phyloP scores from a whole-genome alignment of 495 filamentous ascomycete genomes.

The Talaromyces nanjingensis region DNA sequence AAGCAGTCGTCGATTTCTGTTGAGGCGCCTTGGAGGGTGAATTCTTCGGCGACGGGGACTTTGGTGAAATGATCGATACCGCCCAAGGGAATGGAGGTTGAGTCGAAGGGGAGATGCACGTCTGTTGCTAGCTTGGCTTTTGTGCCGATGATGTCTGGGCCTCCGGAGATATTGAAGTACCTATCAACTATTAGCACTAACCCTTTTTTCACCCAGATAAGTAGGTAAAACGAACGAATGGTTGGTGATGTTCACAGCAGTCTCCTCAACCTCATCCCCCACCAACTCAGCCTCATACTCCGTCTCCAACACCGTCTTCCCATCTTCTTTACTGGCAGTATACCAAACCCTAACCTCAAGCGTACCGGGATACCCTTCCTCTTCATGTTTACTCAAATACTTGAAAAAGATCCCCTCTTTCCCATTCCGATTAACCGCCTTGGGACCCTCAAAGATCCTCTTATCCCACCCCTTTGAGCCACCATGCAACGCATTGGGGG shows the following conservation, averaged over 20 bases:
- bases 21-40: constrained; percentile 57
- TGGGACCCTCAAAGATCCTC: constrained; percentile 71
- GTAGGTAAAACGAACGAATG: constrained; percentile 63
- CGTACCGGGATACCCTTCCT: constrained; percentile 81
- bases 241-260: constrained; percentile 85
- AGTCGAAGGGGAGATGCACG: constrained; percentile 67
- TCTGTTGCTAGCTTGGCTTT: constrained; percentile 62
- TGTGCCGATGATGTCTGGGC: constrained; percentile 66
- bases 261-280: constrained; percentile 71
- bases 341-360: constrained; percentile 76
- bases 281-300: constrained; percentile 87
- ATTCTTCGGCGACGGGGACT: constrained; percentile 48
- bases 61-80: constrained; percentile 43
- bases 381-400: constrained; percentile 64
- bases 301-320: constrained; percentile 63
- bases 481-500: constrained; percentile 74
- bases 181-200: constrained; percentile 40
- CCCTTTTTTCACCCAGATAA: too few species aligned
- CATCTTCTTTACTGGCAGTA: constrained; percentile 60
- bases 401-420: constrained; percentile 72
- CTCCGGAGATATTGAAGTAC: constrained; percentile 80
- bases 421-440: constrained; percentile 54
- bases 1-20: constrained; percentile 90
- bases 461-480: constrained; percentile 80
- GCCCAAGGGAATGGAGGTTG: constrained; percentile 56